Evolutionary conservation across 2,329 filamentous ascomycete genomes (phyloP), one percentile per base, ranked within the genome.

Genomic region (Ophioceras dolichostomum): DNA sequence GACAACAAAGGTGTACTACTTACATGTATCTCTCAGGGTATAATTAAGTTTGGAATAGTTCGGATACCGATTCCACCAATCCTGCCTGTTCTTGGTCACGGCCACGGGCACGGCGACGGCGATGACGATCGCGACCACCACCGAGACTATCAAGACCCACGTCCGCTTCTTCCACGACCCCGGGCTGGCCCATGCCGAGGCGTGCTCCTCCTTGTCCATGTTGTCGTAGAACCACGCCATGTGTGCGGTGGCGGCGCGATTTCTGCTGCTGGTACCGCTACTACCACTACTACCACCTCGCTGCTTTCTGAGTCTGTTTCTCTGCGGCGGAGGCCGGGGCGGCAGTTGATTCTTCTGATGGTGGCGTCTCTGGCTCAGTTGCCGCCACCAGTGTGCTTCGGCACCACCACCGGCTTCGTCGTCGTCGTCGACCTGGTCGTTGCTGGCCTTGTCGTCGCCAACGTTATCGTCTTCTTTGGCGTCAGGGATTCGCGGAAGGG

Each of bases 111-210:
- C 60, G 7, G 70, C 54, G 8, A 73, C 55, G 29, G 72, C 47
- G 12, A 78, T 49, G 8, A 67, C 45, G 24, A 64, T 42, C 5
- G 67, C 45, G 24, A 64, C 54, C 2, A 64, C 39, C 2, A 60
- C 44, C 1, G 57, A 49, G 4, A 45, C 61, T 5, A 68, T 48
- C 24, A 61, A 54, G 17, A 62, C 49, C 66, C 68, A 77, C 10
- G 57, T 60, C 40, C 62, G 65, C 49, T 67, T 65, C 29, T 64
- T 56, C 75, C 74, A 79, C 33, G 60, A 60, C 35, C 59, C 59
- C 0, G 67, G 64, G 42, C n/a, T 75, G 60, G 40, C 40, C 49
- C n/a, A n/a, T n/a, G n/a, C 47, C 47, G 49, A 5, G 38, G 39
- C 8, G n/a, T n/a, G n/a, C n/a, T n/a, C n/a, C n/a, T 29, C 38